Evolutionary conservation across 768 basidiomycete genomes (phyloP), one percentile per base, ranked within the genome.

Genomic region (Lactarius hatsudake): DNA sequence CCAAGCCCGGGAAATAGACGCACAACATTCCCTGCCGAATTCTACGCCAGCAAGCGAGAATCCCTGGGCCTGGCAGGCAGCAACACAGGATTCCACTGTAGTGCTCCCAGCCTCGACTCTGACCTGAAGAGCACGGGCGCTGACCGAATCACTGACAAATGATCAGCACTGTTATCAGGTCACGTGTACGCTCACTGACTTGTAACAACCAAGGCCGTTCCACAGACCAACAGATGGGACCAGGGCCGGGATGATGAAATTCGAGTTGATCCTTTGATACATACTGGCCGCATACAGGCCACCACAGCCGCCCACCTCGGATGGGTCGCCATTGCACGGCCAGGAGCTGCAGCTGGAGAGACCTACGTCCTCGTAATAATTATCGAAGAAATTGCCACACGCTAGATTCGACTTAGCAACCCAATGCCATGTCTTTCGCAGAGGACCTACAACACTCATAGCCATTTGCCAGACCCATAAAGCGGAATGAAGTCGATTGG

Each of bases 191-290:
- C 15, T 18, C 42, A 72, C 81, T 68, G 70, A 88, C 89, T 79
- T 87, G 77, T 84, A 90, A 74, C 90, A 91, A 20, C 90, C 90
- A 43, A 90, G 81, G 0, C 84, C 86, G 7, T 78, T 74, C 89
- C 89, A 91, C 45, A 82, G 78, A 3, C 87, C 89, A 30, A 88
- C 82, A 53, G 75, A 81, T 7, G 81, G 77, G 1, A 83, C 80
- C 17, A 83, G 84, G 18, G 77, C 67, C 0, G 89, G 88, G 38
- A 40, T 40, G 38, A 40, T 69, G 23, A 74, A 0, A 84, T 15
- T 89, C 83, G 34, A 87, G 84, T 20, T 78, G 60, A 42, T 75
- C 68, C 81, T 87, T 81, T 81, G 85, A 76, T 85, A 90, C 5
- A 90, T 75, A 71, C 85, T 86, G n/a, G 55, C 55, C 17, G 8